phyloP scores from a whole-genome alignment of 306 rosid genomes.

The Trifolium fragiferum region DNA sequence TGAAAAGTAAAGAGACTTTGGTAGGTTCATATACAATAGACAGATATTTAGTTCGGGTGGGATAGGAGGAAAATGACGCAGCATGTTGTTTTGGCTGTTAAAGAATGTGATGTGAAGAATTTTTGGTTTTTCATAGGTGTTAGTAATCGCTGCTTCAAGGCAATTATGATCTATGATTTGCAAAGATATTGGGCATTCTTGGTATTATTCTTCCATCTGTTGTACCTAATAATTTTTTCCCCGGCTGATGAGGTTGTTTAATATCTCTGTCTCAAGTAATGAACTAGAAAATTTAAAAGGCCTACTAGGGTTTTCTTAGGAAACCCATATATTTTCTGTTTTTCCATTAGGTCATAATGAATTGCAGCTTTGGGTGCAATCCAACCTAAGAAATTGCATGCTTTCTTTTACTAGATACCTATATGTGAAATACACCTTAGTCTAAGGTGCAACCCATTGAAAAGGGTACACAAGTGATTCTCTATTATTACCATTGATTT shows the following conservation, averaged over 20 bases:
- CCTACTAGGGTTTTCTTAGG: not conserved
- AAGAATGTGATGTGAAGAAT: not conserved
- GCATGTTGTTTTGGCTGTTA: conserved; percentile 4
- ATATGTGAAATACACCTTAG: not conserved
- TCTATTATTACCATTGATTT: not conserved
- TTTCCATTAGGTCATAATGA: not conserved
- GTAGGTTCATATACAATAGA: conserved; percentile 10
- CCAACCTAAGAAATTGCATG: conserved; percentile 13
- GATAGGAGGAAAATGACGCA: not conserved
- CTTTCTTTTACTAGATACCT: not conserved
- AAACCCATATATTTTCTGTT: not conserved
- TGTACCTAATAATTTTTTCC: not conserved
- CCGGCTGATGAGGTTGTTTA: not conserved
- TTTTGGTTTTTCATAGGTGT: conserved; percentile 11
- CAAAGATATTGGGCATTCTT: not conserved
- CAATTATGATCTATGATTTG: too few relatives aligned
- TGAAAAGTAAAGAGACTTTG: conserved; percentile 11
- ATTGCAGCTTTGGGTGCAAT: conserved; percentile 1
- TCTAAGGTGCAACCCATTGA: not conserved
- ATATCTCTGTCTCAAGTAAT: not conserved
- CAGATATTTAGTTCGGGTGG: not conserved
- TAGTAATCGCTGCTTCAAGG: not conserved
- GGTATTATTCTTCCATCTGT: not conserved
- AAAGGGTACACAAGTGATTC: not conserved
- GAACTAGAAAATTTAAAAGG: not conserved